Conservation (phyloP, 371 early-diverging fungal genomes). For the Spraguea lophii region DNA sequence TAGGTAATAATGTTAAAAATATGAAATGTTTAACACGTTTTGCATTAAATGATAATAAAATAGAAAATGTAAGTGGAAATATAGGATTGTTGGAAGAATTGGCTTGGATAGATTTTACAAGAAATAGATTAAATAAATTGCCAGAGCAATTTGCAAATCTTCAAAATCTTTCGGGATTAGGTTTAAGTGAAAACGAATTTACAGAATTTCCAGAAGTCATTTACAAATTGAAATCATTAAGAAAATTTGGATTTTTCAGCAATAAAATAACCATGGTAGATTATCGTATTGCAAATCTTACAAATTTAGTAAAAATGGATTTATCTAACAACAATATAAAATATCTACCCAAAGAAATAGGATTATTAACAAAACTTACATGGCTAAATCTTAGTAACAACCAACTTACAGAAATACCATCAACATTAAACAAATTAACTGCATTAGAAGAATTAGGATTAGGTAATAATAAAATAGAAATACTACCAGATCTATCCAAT, state of each 20-base stretch:
- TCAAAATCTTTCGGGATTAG: slow-evolving; percentile 47
- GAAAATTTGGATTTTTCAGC: slow-evolving; percentile 52
- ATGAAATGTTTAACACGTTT: slow-evolving; percentile 42
- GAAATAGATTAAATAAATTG: slow-evolving; percentile 37
- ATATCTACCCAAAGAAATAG: slow-evolving; percentile 49
- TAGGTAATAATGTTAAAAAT: slow-evolving; percentile 28
- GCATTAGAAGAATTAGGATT: slow-evolving; percentile 53
- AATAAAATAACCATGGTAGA: slow-evolving; percentile 47
- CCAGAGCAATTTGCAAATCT: slow-evolving; percentile 48
- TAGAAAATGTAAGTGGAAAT: slow-evolving; percentile 23
- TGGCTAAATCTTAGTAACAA: slow-evolving; percentile 58
- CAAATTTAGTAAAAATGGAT: slow-evolving; percentile 48
- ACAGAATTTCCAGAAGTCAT: slow-evolving; percentile 46
- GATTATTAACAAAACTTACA: slow-evolving; percentile 47
- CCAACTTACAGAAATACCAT: slow-evolving; percentile 48
- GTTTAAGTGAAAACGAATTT: slow-evolving; percentile 48
- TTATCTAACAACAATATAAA: slow-evolving; percentile 50
- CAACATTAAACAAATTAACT: slow-evolving; percentile 47
- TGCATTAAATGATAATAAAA: slow-evolving; percentile 46
- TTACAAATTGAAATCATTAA: slow-evolving; percentile 45
- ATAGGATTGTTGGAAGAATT: slow-evolving; percentile 32
- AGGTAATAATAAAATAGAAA: slow-evolving; percentile 50
- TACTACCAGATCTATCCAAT: slow-evolving; percentile 46
- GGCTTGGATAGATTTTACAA: slow-evolving; percentile 46
- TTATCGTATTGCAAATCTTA: slow-evolving; percentile 39